A percentile compares a stretch with the other conserved stretches of the same genome.
phyloP scores from a whole-genome alignment of 495 filamentous ascomycete genomes.

The Umbilicaria muhlenbergii region DNA sequence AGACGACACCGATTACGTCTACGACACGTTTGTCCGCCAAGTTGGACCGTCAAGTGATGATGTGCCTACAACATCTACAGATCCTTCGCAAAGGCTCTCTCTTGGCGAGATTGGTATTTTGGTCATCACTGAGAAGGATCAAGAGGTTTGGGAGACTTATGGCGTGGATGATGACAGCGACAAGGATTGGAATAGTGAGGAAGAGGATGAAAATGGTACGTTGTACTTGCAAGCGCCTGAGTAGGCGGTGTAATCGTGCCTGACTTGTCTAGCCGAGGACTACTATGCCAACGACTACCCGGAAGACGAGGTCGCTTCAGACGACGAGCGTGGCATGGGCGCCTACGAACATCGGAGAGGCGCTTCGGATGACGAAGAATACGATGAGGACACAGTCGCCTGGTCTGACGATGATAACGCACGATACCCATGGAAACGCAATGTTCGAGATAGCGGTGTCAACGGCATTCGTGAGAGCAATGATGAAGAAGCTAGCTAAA shows the following conservation, averaged over 20 bases:
- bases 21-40: conserved; percentile 44
- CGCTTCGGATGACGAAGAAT: conserved; percentile 41
- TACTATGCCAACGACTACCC: conserved; percentile 54
- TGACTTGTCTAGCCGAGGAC: conserved; percentile 36
- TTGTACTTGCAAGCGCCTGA: neutral
- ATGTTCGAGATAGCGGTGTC: no score
- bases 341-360: conserved; percentile 31
- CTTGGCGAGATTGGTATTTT: conserved; percentile 35
- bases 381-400: conserved; percentile 25
- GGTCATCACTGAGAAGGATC: conserved; percentile 41
- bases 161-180: conserved; percentile 36
- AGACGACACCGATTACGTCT: conserved; percentile 42
- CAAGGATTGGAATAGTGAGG: conserved; percentile 40
- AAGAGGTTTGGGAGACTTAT: conserved; percentile 41
- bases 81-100: neutral
- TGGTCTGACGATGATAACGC: conserved; percentile 31
- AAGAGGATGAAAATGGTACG: conserved; percentile 46
- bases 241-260: neutral
- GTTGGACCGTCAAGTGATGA: neutral
- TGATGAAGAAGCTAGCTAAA: no score
- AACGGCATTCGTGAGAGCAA: no score
- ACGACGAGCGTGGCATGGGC: conserved; percentile 37
- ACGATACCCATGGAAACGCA: neutral
- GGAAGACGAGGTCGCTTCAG: conserved; percentile 44
- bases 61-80: neutral